phyloP scores from a whole-genome alignment of 75 land plant species.

The Pinus taeda region DNA sequence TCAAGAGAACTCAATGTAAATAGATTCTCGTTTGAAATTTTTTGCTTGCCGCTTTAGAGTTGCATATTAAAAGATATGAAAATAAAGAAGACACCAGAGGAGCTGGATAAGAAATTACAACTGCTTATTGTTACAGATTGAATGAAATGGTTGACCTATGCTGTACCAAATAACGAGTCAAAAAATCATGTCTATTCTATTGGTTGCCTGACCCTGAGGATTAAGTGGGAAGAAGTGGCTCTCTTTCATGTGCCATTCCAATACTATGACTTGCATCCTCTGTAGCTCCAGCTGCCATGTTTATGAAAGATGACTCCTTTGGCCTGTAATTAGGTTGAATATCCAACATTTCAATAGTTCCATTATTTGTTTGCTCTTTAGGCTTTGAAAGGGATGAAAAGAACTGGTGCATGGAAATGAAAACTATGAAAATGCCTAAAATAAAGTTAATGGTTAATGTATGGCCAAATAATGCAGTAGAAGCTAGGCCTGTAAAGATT shows the following conservation, averaged over 20 bases:
- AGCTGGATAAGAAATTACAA: constrained; percentile 4
- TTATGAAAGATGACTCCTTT: too few species aligned
- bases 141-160: too few species aligned
- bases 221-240: too few species aligned
- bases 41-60: background rate
- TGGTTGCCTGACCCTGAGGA: too few species aligned
- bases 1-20: background rate
- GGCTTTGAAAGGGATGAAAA: constrained; percentile 77
- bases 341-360: constrained; percentile 41
- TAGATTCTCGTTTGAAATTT: background rate
- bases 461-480: constrained; percentile 91
- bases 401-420: constrained; percentile 99
- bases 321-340: constrained; percentile 39
- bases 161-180: too few species aligned
- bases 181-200: too few species aligned
- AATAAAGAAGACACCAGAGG: background rate
- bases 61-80: background rate
- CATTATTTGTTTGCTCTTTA: constrained; percentile 58
- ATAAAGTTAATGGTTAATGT: constrained; percentile 88
- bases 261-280: too few species aligned
- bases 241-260: too few species aligned
- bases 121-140: too few species aligned
- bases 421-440: constrained; percentile 90
- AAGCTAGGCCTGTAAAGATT: constrained; percentile 95
- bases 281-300: too few species aligned